Conservation (phyloP, 352 stramenopile species). For the Achlya hypogyna region DNA sequence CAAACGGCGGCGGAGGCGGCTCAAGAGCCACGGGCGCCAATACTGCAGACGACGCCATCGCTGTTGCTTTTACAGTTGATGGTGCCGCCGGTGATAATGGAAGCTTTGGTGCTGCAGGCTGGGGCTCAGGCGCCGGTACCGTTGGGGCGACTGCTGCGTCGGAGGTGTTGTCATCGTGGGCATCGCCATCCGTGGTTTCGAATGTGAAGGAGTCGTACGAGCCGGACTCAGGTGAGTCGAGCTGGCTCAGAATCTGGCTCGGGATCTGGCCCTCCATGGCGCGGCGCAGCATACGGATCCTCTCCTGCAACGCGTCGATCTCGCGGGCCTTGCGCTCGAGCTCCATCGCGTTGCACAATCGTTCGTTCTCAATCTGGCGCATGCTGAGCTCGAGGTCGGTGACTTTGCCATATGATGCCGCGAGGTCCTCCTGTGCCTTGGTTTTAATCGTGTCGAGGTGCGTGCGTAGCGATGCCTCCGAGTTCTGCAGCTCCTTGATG, state of each 20-base stretch:
- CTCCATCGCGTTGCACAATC: constrained; percentile 17
- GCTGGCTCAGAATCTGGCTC: neutral
- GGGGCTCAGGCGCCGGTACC: too few species aligned
- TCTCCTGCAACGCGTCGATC: constrained; percentile 33
- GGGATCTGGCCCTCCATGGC: neutral
- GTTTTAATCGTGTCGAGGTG: constrained; percentile 39
- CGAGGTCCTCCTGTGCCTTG: constrained; percentile 42
- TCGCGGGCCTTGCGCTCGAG: constrained; percentile 22
- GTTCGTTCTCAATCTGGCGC: constrained; percentile 20
- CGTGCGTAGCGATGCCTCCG: constrained; percentile 45
- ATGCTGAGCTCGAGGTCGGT: constrained; percentile 39
- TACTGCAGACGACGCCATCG: too few species aligned
- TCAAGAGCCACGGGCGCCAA: too few species aligned
- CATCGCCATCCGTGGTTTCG: neutral
- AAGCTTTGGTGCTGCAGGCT: too few species aligned
- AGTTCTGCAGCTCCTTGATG: constrained; percentile 60
- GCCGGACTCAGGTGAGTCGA: neutral
- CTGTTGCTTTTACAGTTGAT: too few species aligned
- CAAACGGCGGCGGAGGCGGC: too few species aligned
- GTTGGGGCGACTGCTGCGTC: too few species aligned
- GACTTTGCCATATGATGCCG: constrained; percentile 33
- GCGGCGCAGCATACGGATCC: constrained; percentile 11
- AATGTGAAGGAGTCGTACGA: neutral
- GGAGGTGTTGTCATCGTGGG: neutral
- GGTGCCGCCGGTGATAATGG: too few species aligned